Conservation (phyloP, 768 basidiomycete genomes). For the Lactifluus piperatus region DNA sequence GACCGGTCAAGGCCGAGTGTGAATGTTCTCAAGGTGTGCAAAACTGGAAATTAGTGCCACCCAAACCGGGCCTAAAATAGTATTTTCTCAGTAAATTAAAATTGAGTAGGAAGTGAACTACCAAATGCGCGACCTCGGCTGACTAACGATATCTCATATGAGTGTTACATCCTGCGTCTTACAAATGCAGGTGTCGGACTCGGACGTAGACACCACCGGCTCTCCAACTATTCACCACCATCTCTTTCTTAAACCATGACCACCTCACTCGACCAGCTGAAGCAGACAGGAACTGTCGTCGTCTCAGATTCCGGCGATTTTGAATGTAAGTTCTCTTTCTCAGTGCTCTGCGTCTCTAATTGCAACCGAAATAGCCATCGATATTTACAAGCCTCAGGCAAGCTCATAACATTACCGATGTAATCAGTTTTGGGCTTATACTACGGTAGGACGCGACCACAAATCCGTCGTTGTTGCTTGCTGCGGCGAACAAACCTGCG, state of each 20-base stretch:
- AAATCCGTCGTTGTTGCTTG: slow-evolving; percentile 92
- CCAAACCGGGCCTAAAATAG: too few relatives aligned
- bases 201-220: not conserved
- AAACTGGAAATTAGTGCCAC: too few relatives aligned
- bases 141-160: too few relatives aligned
- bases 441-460: slow-evolving; percentile 83
- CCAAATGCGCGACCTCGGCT: too few relatives aligned
- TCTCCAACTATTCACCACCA: slow-evolving; percentile 14
- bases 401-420: slow-evolving; percentile 11
- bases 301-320: slow-evolving; percentile 98
- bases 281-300: slow-evolving; percentile 90
- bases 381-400: slow-evolving; percentile 91
- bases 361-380: slow-evolving; percentile 55
- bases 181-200: not conserved
- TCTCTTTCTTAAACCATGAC: slow-evolving; percentile 38
- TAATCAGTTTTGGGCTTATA: not conserved
- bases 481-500: slow-evolving; percentile 83
- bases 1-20: too few relatives aligned
- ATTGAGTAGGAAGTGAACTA: too few relatives aligned
- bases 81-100: too few relatives aligned
- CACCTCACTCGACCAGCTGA: slow-evolving; percentile 75
- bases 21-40: too few relatives aligned
- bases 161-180: too few relatives aligned
- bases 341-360: slow-evolving; percentile 6
- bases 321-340: slow-evolving; percentile 42